Percentiles rank a stretch among this genome's conserved stretches.
Conservation (phyloP, 805 yeast species). For the Saccharomyces paradoxus region DNA sequence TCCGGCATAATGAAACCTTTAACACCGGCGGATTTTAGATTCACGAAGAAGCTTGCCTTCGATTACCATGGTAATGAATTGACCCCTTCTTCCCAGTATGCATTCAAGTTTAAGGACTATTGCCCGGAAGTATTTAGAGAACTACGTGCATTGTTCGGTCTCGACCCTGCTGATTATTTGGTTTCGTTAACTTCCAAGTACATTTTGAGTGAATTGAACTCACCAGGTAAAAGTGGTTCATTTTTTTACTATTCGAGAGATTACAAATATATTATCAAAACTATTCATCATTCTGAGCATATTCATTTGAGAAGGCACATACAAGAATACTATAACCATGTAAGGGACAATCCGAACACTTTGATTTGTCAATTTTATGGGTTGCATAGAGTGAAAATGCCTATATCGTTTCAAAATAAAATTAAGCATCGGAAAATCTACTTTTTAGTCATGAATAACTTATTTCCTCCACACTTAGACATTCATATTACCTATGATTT, state of each 20-base stretch:
- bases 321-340: conserved; percentile 71
- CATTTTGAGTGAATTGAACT: conserved; percentile 81
- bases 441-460: conserved; percentile 91
- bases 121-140: conserved; percentile 91
- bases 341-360: conserved; percentile 77
- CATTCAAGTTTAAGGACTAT: conserved; percentile 94
- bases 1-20: conserved; percentile 76
- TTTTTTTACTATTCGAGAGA: conserved; percentile 93
- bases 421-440: conserved; percentile 63
- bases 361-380: conserved; percentile 94
- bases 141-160: conserved; percentile 65
- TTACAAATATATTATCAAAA: conserved; percentile 87
- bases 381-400: conserved; percentile 85
- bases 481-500: conserved; percentile 81
- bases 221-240: conserved; percentile 96
- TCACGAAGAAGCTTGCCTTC: conserved; percentile 74
- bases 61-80: conserved; percentile 79
- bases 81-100: conserved; percentile 90
- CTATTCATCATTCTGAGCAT: conserved; percentile 91
- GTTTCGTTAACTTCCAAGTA: conserved; percentile 89
- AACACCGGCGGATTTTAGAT: conserved; percentile 56
- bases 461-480: conserved; percentile 88
- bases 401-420: conserved; percentile 39
- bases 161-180: conserved; percentile 93
- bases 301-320: conserved; percentile 66